phyloP scores from a whole-genome alignment of 2,329 filamentous ascomycete genomes.

The Fusarium sp. region DNA sequence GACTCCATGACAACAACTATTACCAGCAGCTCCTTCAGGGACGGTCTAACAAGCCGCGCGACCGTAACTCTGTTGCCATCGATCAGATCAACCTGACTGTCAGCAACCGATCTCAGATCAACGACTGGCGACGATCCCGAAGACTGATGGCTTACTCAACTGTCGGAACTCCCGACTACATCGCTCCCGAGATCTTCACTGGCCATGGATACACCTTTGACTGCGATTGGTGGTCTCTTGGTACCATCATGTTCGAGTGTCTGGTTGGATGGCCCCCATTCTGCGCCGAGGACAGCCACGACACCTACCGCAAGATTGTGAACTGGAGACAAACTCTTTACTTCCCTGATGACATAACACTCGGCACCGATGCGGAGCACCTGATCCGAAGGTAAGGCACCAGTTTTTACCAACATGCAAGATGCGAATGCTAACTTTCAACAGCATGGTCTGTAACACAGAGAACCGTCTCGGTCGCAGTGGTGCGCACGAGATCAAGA shows the following conservation, averaged over 20 bases:
- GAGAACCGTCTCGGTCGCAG: constrained; percentile 90
- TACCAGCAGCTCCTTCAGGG: constrained; percentile 96
- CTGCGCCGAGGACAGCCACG: constrained; percentile 96
- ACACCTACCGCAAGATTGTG: constrained; percentile 99
- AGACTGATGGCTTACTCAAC: constrained; percentile 98
- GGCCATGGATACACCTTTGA: constrained; percentile 96
- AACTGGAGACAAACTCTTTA: constrained; percentile 97
- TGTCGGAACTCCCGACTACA: constrained; percentile 97
- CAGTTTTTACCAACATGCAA: background rate
- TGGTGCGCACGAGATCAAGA: constrained; percentile 92
- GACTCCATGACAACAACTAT: constrained; percentile 97
- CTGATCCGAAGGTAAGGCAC: constrained; percentile 84
- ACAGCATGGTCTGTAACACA: constrained; percentile 90
- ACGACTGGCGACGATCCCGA: constrained; percentile 97
- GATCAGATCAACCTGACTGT: constrained; percentile 99
- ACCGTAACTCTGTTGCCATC: constrained; percentile 93
- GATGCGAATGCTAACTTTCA: constrained; percentile 20
- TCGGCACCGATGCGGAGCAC: constrained; percentile 90
- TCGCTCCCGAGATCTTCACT: constrained; percentile 97
- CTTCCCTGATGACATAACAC: constrained; percentile 93
- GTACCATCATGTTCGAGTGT: constrained; percentile 99
- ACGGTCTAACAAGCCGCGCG: constrained; percentile 76
- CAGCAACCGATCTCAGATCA: constrained; percentile 97
- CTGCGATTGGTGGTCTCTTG: constrained; percentile 99
- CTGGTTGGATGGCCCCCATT: constrained; percentile 98